Evolutionary conservation across 2,329 filamentous ascomycete species (phyloP).

Genomic region (Ophiostoma novo-ulmi): DNA sequence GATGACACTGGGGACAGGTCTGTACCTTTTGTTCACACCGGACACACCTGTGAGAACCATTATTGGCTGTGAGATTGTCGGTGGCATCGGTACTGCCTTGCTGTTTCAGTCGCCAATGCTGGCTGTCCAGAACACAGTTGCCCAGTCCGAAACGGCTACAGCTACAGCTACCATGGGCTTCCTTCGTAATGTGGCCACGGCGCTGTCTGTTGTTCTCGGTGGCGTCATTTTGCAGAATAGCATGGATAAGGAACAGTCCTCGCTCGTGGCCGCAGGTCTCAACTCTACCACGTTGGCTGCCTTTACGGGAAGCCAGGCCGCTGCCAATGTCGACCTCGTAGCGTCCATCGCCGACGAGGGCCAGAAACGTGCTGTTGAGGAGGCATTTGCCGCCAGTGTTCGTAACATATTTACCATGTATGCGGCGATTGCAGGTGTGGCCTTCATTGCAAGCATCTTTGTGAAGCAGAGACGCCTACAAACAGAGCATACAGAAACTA

Average conservation of each 20-base stretch:
- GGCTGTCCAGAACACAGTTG: slow-evolving; percentile 55
- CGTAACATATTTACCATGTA: slow-evolving; percentile 24
- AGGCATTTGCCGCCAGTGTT: slow-evolving; percentile 19
- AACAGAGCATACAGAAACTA: slow-evolving; percentile 22
- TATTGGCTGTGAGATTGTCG: slow-evolving; percentile 49
- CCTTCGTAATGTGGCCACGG: slow-evolving; percentile 56
- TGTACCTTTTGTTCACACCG: slow-evolving; percentile 48
- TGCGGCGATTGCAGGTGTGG: slow-evolving; percentile 18
- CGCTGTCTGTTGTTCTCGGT: slow-evolving; percentile 65
- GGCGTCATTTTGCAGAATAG: slow-evolving; percentile 75
- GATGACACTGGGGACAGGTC: slow-evolving; percentile 52
- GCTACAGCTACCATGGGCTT: slow-evolving; percentile 55
- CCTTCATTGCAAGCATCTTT: slow-evolving; percentile 20
- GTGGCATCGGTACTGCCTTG: slow-evolving; percentile 53
- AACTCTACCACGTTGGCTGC: slow-evolving; percentile 21
- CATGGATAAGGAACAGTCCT: slow-evolving; percentile 46
- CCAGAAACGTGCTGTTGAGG: slow-evolving; percentile 20
- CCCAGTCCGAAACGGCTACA: slow-evolving; percentile 51
- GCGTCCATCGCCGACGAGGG: slow-evolving; percentile 30
- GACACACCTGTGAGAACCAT: slow-evolving; percentile 40
- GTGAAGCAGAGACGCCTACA: slow-evolving; percentile 19
- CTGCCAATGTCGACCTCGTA: slow-evolving; percentile 58
- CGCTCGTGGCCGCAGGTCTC: slow-evolving; percentile 36
- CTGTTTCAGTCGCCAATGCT: slow-evolving; percentile 56
- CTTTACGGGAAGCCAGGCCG: slow-evolving; percentile 53